phyloP scores from a whole-genome alignment of 176 grass and related monocot species.

The Metroxylon sagu region DNA sequence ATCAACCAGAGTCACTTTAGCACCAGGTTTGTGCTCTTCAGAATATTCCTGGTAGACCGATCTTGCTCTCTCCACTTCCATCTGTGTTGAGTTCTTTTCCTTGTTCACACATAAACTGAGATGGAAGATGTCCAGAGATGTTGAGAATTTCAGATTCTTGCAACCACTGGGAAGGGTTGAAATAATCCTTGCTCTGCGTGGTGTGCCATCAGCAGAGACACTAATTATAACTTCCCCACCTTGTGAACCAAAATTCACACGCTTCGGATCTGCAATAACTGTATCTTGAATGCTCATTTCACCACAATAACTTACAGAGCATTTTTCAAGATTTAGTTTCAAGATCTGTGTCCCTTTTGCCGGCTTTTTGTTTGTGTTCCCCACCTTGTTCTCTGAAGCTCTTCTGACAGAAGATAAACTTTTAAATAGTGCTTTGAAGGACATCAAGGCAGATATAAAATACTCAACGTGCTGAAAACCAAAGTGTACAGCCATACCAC shows the following conservation, averaged over 20 bases:
- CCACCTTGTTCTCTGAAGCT: conserved; percentile 42
- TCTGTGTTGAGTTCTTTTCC: conserved; percentile 67
- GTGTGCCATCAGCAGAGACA: conserved; percentile 83
- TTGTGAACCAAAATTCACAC: conserved; percentile 97
- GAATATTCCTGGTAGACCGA: conserved; percentile 61
- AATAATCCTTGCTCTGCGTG: conserved; percentile 68
- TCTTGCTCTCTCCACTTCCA: conserved; percentile 78
- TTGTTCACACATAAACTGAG: conserved; percentile 68
- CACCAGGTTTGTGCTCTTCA: conserved; percentile 36
- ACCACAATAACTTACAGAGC: conserved; percentile 72
- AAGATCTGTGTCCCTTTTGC: conserved; percentile 57
- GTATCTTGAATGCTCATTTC: conserved; percentile 66
- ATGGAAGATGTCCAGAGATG: conserved; percentile 73
- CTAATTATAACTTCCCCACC: conserved; percentile 72
- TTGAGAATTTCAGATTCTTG: conserved; percentile 55
- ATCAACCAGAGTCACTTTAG: conserved; percentile 87
- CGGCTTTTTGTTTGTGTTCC: conserved; percentile 48
- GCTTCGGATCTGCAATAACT: conserved; percentile 83
- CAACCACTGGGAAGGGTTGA: conserved; percentile 38
- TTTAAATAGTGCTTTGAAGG: conserved; percentile 73
- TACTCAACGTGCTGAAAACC: conserved; percentile 87
- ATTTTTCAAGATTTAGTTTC: conserved; percentile 87
- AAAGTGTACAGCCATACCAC: conserved; percentile 78
- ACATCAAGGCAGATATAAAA: conserved; percentile 61
- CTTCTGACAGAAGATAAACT: conserved; percentile 44